Percentiles rank a stretch among this genome's conserved stretches.
Evolutionary conservation across 306 rosid species (phyloP).

Genomic region (Senna siamea): DNA sequence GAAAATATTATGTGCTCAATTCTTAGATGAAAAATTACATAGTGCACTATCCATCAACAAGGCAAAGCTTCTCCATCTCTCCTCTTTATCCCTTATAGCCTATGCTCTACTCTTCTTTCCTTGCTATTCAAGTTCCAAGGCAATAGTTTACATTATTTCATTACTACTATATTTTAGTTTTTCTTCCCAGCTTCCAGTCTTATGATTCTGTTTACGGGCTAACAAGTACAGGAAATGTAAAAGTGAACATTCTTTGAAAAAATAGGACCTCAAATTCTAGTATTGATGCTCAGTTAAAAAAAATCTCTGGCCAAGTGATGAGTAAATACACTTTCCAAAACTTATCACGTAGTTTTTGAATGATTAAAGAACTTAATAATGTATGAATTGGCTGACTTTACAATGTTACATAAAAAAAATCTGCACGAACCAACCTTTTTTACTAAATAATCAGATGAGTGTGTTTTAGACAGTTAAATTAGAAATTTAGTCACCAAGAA

Average conservation of each 20-base stretch:
- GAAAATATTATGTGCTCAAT: background rate
- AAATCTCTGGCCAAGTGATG: background rate
- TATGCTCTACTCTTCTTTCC: background rate
- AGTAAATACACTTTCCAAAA: background rate
- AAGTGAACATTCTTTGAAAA: background rate
- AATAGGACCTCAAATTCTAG: conserved; percentile 2
- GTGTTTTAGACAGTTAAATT: background rate
- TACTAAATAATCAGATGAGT: background rate
- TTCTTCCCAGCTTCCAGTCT: background rate
- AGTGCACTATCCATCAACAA: conserved; percentile 16
- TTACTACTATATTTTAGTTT: background rate
- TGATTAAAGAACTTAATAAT: conserved; percentile 12
- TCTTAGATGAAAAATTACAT: conserved; percentile 19
- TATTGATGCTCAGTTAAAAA: conserved; percentile 7
- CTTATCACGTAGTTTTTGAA: conserved; percentile 11
- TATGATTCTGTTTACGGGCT: background rate
- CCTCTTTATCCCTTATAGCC: background rate
- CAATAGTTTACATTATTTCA: background rate
- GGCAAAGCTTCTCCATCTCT: background rate
- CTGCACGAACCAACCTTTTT: background rate
- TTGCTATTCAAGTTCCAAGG: background rate
- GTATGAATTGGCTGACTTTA: conserved; percentile 22
- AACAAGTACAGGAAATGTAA: background rate
- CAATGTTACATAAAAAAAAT: conserved; percentile 16
- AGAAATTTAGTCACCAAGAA: background rate